Evolutionary conservation across 805 yeast species (phyloP), one percentile per base, ranked within the genome.

Genomic region (Cyberlindnera mrakii): DNA sequence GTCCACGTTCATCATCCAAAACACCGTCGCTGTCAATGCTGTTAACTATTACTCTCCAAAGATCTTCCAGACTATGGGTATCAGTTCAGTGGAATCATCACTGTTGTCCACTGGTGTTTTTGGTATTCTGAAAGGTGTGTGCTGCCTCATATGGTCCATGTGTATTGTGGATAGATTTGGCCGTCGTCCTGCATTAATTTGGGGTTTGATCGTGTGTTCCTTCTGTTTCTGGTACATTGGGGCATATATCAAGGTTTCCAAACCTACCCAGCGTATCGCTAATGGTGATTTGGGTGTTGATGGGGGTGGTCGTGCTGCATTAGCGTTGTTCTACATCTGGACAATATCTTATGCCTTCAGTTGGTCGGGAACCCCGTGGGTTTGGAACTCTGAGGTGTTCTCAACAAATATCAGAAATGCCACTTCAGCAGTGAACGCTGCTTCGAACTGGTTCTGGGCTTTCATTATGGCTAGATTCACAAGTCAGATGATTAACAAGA

Each of bases 41-140:
- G 64, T 74, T 40, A 72, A 70, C 36, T 76, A 76, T 54, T 76
- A 75, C 54, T 72, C 79, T n/a, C 78, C 78, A 19, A 65, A 69
- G 9, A 64, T 76, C 35, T 73, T 75, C 58, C 60, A 67, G 47
- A 65, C 76, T 4, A 63, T 75, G 44, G 80, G 81, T 15, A 66
- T 75, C 16, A 55, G 56, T 30, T 74, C 77, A 1, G 55, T 68
- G 7, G 62, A 68, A 38, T 68, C 77, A 1, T 68, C 71, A 3
- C 62, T 76, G 35, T 64, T 72, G 16, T 72, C 80, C 4, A 74
- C 79, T 7, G 80, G 80, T 41, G 60, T 75, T 42, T 74, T 74
- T 55, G 81, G 80, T 25, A 60, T 74, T 31, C 60, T 74, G 37
- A 75, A 75, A 49, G 71, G 67, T 14, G 60, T 62, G n/a, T 68